Evolutionary conservation across 1,284 basidiomycete genomes (phyloP).

Genomic region (Pulveroboletus sp.): DNA sequence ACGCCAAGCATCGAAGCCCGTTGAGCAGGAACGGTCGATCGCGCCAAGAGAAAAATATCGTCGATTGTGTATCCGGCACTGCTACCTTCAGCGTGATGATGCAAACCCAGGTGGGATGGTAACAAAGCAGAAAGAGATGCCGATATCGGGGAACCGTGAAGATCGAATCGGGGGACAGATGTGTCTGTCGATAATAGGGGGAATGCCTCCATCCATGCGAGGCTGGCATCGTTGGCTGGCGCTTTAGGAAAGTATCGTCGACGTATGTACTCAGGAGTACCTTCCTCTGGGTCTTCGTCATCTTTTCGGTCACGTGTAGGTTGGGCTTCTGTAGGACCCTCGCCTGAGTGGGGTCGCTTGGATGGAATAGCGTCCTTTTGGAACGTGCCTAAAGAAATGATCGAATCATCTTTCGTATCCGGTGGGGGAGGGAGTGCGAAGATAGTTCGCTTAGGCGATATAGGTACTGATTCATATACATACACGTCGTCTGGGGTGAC

Average conservation of each 20-base stretch:
- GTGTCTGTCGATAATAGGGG: constrained; percentile 24
- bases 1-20: constrained; percentile 81
- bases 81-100: constrained; percentile 82
- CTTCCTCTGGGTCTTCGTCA: constrained; percentile 55
- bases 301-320: neutral
- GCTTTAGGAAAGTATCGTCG: constrained; percentile 80
- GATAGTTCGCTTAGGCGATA: constrained; percentile 60
- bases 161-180: constrained; percentile 66
- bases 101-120: constrained; percentile 83
- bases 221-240: constrained; percentile 63
- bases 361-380: constrained; percentile 27
- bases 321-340: constrained; percentile 2
- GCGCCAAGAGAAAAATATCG: constrained; percentile 81
- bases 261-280: constrained; percentile 81
- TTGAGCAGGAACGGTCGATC: constrained; percentile 85
- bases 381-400: constrained; percentile 56
- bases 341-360: constrained; percentile 10
- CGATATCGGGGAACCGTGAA: constrained; percentile 68
- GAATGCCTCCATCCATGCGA: constrained; percentile 72
- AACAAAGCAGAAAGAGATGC: constrained; percentile 50
- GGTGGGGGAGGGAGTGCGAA: constrained; percentile 57
- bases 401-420: constrained; percentile 42
- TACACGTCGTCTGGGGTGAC: constrained; percentile 57
- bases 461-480: constrained; percentile 77
- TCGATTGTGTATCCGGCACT: constrained; percentile 87